Conservation (phyloP, 1,139 yeast genomes). For the Yamadazyma triangularis region DNA sequence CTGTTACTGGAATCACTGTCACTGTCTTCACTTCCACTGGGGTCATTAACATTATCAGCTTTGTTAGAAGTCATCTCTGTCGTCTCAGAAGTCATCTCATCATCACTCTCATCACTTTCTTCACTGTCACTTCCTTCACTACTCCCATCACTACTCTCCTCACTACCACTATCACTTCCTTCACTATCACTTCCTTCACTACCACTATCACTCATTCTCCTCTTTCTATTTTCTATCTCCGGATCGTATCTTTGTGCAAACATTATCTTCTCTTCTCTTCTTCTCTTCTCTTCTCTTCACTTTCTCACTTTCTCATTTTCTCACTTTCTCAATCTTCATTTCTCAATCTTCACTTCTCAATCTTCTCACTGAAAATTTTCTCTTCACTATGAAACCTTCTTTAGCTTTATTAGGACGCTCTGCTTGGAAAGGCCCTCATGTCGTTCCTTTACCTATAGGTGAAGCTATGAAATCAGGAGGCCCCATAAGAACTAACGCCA, state of each 20-base stretch:
- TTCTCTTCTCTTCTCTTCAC: conserved; percentile 6
- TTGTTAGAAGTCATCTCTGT: conserved; percentile 2
- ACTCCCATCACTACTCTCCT: conserved; percentile 6
- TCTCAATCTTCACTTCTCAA: neutral
- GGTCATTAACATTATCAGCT: neutral
- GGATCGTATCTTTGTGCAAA: conserved; percentile 67
- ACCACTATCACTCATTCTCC: conserved; percentile 8
- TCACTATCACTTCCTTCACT: conserved; percentile 9
- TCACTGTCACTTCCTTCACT: conserved; percentile 2
- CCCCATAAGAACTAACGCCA: conserved; percentile 90
- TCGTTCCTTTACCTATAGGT: conserved; percentile 87
- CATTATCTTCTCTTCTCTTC: conserved; percentile 33
- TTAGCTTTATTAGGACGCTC: conserved; percentile 54
- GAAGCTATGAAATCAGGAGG: conserved; percentile 77
- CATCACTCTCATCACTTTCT: conserved; percentile 7
- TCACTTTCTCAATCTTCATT: too few species aligned
- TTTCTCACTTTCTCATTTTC: neutral
- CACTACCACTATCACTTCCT: conserved; percentile 9
- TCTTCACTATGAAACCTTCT: conserved; percentile 55
- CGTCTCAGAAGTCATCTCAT: conserved; percentile 9
- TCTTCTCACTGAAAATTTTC: conserved; percentile 6
- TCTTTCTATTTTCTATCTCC: conserved; percentile 17
- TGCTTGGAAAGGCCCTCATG: conserved; percentile 91
- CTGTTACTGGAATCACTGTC: conserved; percentile 12
- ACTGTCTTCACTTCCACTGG: conserved; percentile 10